Percentiles rank a stretch among this genome's conserved stretches.
phyloP scores from a whole-genome alignment of 768 basidiomycete genomes.

The Serendipita indica region DNA sequence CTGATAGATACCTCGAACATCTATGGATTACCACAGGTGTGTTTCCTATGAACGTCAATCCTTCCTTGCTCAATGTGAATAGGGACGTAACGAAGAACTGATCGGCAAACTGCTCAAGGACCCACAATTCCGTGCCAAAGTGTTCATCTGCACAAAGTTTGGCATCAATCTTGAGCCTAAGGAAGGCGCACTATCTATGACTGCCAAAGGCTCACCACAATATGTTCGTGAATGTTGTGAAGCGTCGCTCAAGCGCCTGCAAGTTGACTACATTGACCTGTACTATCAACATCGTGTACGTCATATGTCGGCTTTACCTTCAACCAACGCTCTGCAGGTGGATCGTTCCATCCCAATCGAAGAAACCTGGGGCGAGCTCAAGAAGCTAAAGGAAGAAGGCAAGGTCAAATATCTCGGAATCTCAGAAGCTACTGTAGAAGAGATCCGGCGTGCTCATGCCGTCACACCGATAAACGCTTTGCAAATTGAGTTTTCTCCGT shows the following conservation, averaged over 20 bases:
- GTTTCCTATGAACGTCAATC: neutral
- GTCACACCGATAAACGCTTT: conserved; percentile 15
- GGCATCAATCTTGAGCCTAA: neutral
- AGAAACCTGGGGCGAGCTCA: conserved; percentile 15
- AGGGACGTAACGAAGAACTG: neutral
- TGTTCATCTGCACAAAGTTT: conserved; percentile 5
- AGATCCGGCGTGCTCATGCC: conserved; percentile 33
- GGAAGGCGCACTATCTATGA: neutral
- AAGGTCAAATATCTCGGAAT: conserved; percentile 40
- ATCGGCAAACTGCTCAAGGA: neutral
- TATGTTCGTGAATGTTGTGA: conserved; percentile 13
- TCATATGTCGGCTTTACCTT: neutral
- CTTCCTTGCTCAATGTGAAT: neutral
- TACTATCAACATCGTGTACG: conserved; percentile 10
- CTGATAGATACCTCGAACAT: neutral
- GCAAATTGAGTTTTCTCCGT: conserved; percentile 19
- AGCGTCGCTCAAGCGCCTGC: conserved; percentile 14
- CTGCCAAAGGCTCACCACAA: conserved; percentile 15
- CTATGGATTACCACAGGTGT: neutral
- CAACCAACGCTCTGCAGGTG: conserved; percentile 11
- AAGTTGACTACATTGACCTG: conserved; percentile 16
- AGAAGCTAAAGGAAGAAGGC: conserved; percentile 20
- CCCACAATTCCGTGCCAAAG: neutral
- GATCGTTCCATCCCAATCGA: conserved; percentile 19
- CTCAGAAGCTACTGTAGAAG: conserved; percentile 34